A percentile compares a stretch with the other conserved stretches of the same genome.
phyloP scores from a whole-genome alignment of 2,329 filamentous ascomycete species.

The Penicillium sumatraense region DNA sequence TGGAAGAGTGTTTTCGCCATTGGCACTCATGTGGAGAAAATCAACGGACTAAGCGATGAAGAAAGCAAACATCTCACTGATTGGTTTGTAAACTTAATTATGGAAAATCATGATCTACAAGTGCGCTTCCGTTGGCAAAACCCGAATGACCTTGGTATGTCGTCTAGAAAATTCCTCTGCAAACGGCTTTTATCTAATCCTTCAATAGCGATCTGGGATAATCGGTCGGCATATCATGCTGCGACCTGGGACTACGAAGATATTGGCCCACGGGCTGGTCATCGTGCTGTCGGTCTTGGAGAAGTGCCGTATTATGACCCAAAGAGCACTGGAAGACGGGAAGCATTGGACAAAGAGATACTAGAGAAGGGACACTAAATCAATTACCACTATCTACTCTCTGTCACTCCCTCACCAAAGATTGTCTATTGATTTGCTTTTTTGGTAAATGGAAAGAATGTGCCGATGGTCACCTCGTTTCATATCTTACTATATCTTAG shows the following conservation, averaged over 20 bases:
- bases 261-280: not conserved
- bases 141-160: not conserved
- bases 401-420: no score
- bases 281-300: not conserved
- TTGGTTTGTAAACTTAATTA: not conserved
- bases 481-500: no score
- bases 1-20: conserved; percentile 45
- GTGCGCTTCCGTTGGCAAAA: not conserved
- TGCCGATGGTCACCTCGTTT: no score
- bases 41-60: not conserved
- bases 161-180: not conserved
- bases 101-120: not conserved
- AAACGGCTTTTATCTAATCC: not conserved
- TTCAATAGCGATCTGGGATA: not conserved
- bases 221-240: not conserved
- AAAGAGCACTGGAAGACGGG: not conserved
- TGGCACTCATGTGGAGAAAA: conserved; percentile 13
- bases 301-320: not conserved
- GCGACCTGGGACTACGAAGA: not conserved
- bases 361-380: no score
- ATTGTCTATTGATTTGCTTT: no score
- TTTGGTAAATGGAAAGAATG: no score
- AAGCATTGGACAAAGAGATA: not conserved
- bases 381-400: no score
- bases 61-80: not conserved